These are phyloP conservation scores for Daucus carota DNA, from an alignment of 129 eudicot species.

Conservation along the genomic window DH1_v3.0 NC_030385.2:44147501-44148000, in stretches of 20 bases:
- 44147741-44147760: slow-evolving; percentile 54
- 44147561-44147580: slow-evolving; percentile 45
- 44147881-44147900: slow-evolving; percentile 1
- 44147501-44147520: slow-evolving; percentile 56
- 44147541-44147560: slow-evolving; percentile 51
- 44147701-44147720: slow-evolving; percentile 57
- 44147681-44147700: slow-evolving; percentile 48
- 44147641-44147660: slow-evolving; percentile 53
- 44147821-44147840: slow-evolving; percentile 62
- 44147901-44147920: not conserved
- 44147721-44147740: slow-evolving; percentile 48
- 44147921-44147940: not conserved
- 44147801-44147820: slow-evolving; percentile 56
- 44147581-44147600: slow-evolving; percentile 55
- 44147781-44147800: slow-evolving; percentile 56
- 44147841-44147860: slow-evolving; percentile 60
- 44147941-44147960: not conserved
- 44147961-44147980: not conserved
- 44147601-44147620: slow-evolving; percentile 63
- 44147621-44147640: slow-evolving; percentile 69
- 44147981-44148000: slow-evolving; percentile 2
- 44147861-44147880: slow-evolving; percentile 2
- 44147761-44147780: slow-evolving; percentile 47
- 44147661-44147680: slow-evolving; percentile 53
- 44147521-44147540: slow-evolving; percentile 58